phyloP scores from a whole-genome alignment of 2,329 filamentous ascomycete species.

The Aureobasidium mangrovei region DNA sequence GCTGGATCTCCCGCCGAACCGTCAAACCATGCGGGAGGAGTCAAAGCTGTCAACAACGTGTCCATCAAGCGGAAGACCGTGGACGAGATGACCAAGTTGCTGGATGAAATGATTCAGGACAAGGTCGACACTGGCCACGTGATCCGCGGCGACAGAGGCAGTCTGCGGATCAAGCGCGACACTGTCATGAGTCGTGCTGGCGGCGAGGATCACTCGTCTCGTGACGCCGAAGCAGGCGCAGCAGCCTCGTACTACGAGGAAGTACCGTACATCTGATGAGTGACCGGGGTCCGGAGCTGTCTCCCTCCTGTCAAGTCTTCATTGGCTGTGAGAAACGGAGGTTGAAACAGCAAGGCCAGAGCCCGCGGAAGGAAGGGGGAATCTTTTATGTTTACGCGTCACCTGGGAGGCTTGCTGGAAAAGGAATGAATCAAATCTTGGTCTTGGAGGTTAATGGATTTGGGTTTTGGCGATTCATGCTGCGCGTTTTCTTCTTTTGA shows the following conservation, averaged over 20 bases:
- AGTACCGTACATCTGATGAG: background rate
- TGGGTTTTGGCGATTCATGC: constrained; percentile 2
- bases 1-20: constrained; percentile 22
- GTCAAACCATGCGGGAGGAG: background rate
- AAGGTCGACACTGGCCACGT: constrained; percentile 69
- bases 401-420: background rate
- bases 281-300: background rate
- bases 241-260: background rate
- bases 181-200: constrained; percentile 21
- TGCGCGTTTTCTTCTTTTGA: constrained; percentile 1
- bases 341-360: background rate
- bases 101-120: constrained; percentile 94
- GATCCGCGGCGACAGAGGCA: constrained; percentile 54
- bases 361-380: background rate
- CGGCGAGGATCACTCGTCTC: background rate
- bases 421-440: background rate
- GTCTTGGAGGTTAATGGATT: background rate
- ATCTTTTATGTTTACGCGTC: background rate
- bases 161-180: constrained; percentile 43
- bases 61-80: constrained; percentile 48
- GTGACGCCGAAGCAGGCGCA: constrained; percentile 3
- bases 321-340: too few relatives aligned
- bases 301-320: background rate
- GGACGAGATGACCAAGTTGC: constrained; percentile 85
- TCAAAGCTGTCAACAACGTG: background rate